Evolutionary conservation across 441 rosid genomes (phyloP).

Genomic region (Geranium incanum): DNA sequence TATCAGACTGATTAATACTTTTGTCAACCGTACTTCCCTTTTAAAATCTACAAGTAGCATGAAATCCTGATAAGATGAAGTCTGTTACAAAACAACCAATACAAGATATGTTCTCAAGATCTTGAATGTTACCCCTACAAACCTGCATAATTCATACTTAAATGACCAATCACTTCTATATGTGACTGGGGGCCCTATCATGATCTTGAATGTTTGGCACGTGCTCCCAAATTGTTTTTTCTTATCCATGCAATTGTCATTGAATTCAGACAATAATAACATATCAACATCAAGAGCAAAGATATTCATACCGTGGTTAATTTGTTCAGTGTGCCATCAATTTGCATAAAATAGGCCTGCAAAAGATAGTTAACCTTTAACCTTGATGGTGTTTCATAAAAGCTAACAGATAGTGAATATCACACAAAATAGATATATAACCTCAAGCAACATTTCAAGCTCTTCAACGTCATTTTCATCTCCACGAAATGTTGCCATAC

Average conservation of each 20-base stretch:
- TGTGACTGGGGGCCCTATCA: not conserved
- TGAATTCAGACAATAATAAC: conserved; percentile 3
- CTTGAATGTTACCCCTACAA: no score
- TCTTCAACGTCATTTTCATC: conserved; percentile 96
- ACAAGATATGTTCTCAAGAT: not conserved
- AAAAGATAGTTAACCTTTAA: conserved; percentile 15
- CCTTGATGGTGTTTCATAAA: not conserved
- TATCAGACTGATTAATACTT: not conserved
- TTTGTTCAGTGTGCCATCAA: conserved; percentile 86
- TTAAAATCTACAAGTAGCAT: no score
- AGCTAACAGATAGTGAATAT: not conserved
- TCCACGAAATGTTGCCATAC: conserved; percentile 59
- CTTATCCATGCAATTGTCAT: not conserved
- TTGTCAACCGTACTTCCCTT: not conserved
- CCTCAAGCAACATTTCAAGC: conserved; percentile 98
- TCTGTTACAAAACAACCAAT: not conserved
- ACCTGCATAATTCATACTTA: not conserved
- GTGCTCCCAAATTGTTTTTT: not conserved
- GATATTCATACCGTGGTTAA: conserved; percentile 51
- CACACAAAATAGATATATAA: conserved; percentile 14
- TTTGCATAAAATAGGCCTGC: conserved; percentile 95
- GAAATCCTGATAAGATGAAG: not conserved
- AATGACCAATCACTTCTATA: not conserved
- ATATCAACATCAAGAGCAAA: not conserved
- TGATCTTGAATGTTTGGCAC: not conserved